phyloP scores from a whole-genome alignment of 352 stramenopile species.

The Pythium phragmitis region DNA sequence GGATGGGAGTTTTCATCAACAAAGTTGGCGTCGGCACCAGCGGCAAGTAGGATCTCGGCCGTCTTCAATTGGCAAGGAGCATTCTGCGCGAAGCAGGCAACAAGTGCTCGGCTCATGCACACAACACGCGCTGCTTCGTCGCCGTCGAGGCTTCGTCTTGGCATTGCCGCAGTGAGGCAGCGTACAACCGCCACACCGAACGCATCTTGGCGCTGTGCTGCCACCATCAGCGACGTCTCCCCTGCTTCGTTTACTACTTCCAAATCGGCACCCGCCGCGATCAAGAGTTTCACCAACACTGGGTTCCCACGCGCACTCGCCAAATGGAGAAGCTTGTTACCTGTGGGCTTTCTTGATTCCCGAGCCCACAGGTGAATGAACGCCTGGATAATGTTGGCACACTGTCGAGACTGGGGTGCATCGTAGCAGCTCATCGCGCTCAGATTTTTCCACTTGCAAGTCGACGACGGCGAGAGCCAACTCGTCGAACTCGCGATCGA shows the following conservation, averaged over 20 bases:
- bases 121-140: constrained; percentile 5
- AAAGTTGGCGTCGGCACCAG: constrained; percentile 33
- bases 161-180: constrained; percentile 24
- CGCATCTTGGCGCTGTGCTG: constrained; percentile 40
- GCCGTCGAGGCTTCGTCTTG: neutral
- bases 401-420: constrained; percentile 30
- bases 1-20: constrained; percentile 11
- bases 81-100: constrained; percentile 38
- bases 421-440: constrained; percentile 52
- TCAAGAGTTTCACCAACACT: constrained; percentile 35
- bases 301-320: constrained; percentile 37
- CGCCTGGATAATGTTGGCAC: constrained; percentile 47
- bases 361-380: constrained; percentile 40
- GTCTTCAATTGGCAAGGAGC: constrained; percentile 41
- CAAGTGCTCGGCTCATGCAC: constrained; percentile 32
- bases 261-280: constrained; percentile 40
- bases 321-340: constrained; percentile 45
- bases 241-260: constrained; percentile 28
- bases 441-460: constrained; percentile 57
- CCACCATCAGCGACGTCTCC: constrained; percentile 38
- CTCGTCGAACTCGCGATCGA: constrained; percentile 31
- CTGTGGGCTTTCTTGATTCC: constrained; percentile 23
- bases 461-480: constrained; percentile 24
- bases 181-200: constrained; percentile 35
- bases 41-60: constrained; percentile 39